These are phyloP conservation scores for Pyricularia sp. DNA, from an alignment of 2,329 filamentous ascomycete genomes.

Conservation along the genomic window DNA sequence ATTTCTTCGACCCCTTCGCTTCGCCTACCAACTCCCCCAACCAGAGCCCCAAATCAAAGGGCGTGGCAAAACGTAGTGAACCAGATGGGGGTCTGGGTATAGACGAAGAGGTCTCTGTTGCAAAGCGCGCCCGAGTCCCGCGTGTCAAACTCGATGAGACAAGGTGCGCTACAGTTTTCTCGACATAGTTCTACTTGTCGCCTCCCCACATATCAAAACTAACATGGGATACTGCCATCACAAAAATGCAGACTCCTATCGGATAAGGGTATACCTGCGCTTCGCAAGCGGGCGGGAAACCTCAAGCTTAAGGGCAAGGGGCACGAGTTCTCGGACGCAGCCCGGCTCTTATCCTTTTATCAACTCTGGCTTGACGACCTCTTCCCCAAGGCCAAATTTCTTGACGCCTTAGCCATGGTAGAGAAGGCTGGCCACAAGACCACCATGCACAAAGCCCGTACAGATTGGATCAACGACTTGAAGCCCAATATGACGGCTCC, in stretches of 20 bases:
- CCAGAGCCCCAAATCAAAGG: constrained; percentile 23
- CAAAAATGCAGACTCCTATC: constrained; percentile 60
- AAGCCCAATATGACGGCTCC: constrained; percentile 36
- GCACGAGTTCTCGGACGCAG: constrained; percentile 87
- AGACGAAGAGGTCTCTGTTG: constrained; percentile 77
- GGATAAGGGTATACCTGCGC: constrained; percentile 70
- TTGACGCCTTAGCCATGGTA: constrained; percentile 80
- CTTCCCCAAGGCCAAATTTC: constrained; percentile 89
- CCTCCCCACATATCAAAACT: background rate
- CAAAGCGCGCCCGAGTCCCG: constrained; percentile 62
- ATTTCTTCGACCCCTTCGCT: constrained; percentile 37
- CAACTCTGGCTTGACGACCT: constrained; percentile 96
- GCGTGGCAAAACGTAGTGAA: constrained; percentile 36
- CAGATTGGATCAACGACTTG: constrained; percentile 75
- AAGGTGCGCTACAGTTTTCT: constrained; percentile 35
- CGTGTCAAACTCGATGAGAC: constrained; percentile 81
- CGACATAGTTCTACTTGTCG: background rate
- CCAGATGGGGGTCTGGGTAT: constrained; percentile 54
- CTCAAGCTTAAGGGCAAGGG: constrained; percentile 87
- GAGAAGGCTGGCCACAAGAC: constrained; percentile 90
- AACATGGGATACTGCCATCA: background rate
- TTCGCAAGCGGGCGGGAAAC: constrained; percentile 61
- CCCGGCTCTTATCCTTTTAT: constrained; percentile 77
- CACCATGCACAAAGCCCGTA: constrained; percentile 62
- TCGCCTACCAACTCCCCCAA: constrained; percentile 29